A percentile compares a stretch with the other conserved stretches of the same genome.
Evolutionary conservation across 2,329 filamentous ascomycete genomes (phyloP).

Genomic region (Ceratocystis cacaofunesta): DNA sequence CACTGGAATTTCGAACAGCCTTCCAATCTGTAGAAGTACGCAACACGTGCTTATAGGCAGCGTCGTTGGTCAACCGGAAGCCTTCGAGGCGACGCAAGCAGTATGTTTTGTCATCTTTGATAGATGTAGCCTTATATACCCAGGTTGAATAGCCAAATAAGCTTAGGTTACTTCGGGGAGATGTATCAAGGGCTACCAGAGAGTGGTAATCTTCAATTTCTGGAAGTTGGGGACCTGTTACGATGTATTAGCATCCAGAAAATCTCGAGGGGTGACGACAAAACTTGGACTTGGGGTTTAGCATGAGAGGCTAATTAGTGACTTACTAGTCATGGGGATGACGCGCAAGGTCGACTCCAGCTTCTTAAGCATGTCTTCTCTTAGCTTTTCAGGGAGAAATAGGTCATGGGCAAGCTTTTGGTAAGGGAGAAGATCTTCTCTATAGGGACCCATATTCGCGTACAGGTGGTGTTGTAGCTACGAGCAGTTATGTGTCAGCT

Average conservation of each 20-base stretch:
- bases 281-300: too few relatives aligned
- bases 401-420: constrained; percentile 81
- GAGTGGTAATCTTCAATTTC: constrained; percentile 82
- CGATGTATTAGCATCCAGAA: neutral
- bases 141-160: constrained; percentile 82
- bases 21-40: constrained; percentile 81
- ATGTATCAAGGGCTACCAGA: constrained; percentile 74
- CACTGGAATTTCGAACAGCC: constrained; percentile 60
- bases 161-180: constrained; percentile 55
- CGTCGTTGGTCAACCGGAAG: constrained; percentile 72
- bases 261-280: neutral
- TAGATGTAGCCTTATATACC: constrained; percentile 87
- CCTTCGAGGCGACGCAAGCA: constrained; percentile 51
- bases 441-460: constrained; percentile 68
- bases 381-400: constrained; percentile 72
- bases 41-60: constrained; percentile 69
- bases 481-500: neutral
- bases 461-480: constrained; percentile 86
- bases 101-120: constrained; percentile 79
- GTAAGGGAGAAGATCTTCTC: constrained; percentile 67
- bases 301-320: too few relatives aligned
- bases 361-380: constrained; percentile 82
- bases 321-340: constrained; percentile 47
- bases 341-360: constrained; percentile 72
- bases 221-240: constrained; percentile 47